A percentile compares a stretch with the other conserved stretches of the same genome.
phyloP scores from a whole-genome alignment of 495 filamentous ascomycete species.

The Penicillium salamii region DNA sequence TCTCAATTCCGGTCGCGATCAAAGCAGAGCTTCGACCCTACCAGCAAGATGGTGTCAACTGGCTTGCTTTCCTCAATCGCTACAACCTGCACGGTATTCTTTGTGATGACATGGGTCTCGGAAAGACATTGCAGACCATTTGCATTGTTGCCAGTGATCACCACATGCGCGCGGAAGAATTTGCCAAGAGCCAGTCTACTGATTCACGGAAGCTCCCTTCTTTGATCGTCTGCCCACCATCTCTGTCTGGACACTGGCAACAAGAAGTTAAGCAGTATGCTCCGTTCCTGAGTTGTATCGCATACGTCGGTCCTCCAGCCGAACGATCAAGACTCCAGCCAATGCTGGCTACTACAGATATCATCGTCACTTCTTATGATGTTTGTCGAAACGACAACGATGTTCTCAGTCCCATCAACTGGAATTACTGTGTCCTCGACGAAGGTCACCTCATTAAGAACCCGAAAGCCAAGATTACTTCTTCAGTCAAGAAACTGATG shows the following conservation, averaged over 20 bases:
- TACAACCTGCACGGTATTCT: conserved; percentile 98
- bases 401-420: conserved; percentile 74
- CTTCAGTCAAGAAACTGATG: conserved; percentile 80
- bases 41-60: conserved; percentile 98
- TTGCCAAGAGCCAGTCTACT: conserved; percentile 67
- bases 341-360: conserved; percentile 70
- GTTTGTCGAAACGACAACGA: conserved; percentile 93
- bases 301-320: conserved; percentile 84
- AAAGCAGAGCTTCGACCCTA: conserved; percentile 95
- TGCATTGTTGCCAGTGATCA: conserved; percentile 98
- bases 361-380: conserved; percentile 97
- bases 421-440: conserved; percentile 97
- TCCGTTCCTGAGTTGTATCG: conserved; percentile 82
- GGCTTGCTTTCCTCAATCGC: conserved; percentile 96
- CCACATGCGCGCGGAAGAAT: conserved; percentile 88
- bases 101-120: conserved; percentile 98
- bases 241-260: conserved; percentile 98
- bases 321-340: conserved; percentile 69
- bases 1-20: conserved; percentile 90
- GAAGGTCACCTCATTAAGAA: conserved; percentile 99
- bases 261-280: conserved; percentile 94
- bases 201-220: conserved; percentile 83
- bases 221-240: conserved; percentile 92
- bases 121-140: conserved; percentile 94
- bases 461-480: conserved; percentile 85